These are phyloP conservation scores for Telopea speciosissima DNA, from an alignment of 177 flowering plant species.

Conservation along the genomic window DNA sequence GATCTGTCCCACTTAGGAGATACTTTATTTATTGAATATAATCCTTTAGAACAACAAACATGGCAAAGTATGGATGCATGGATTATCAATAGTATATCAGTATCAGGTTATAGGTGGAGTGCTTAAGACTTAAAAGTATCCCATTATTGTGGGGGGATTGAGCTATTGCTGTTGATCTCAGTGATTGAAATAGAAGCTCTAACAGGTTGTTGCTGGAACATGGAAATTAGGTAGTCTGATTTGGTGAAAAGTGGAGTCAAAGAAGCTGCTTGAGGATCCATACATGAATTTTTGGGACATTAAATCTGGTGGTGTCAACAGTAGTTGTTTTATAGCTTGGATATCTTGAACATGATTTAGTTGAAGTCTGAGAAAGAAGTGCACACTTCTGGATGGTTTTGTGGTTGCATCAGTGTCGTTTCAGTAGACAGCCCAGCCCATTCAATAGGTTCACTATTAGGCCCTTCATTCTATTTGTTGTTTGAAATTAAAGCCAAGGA, in stretches of 20 bases:
- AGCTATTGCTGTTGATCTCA: background rate
- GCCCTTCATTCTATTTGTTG: background rate
- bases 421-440: background rate
- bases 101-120: background rate
- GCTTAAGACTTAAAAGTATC: background rate
- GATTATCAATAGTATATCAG: background rate
- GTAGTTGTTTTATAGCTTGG: no score
- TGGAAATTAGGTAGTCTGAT: background rate
- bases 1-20: background rate
- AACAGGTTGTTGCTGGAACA: background rate
- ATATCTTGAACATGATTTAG: no score
- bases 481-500: background rate
- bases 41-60: background rate
- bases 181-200: background rate
- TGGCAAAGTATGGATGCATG: background rate
- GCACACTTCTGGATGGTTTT: no score
- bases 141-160: background rate
- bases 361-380: no score
- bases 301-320: no score
- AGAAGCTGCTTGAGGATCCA: no score
- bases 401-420: background rate
- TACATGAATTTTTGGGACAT: no score
- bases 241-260: background rate
- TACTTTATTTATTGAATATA: no score
- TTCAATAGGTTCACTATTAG: background rate